Evolutionary conservation across 1,139 yeast species (phyloP), one percentile per base, ranked within the genome.

Genomic region (Saccharomyces hybrid): DNA sequence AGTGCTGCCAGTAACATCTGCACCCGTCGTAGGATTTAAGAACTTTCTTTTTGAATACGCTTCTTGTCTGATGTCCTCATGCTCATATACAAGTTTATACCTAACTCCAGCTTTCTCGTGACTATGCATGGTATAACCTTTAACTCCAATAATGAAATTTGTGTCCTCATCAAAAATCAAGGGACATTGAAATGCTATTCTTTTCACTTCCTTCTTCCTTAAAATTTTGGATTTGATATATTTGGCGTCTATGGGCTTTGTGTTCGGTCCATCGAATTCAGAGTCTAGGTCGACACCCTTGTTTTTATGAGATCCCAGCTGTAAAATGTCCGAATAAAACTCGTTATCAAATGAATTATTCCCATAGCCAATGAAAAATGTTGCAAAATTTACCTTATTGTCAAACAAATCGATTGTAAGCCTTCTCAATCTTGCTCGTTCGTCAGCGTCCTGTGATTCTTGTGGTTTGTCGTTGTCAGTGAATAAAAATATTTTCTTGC

Each of bases 121-220:
- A 14, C 77, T 73, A 59, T 78, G 80, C n/a, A 87, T 73, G 0
- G 85, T 72, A 63, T 83, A 87, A 0, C 96, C 97, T 61, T 80
- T 81, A 1, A 90, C 75, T 0, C 89, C 85, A 51, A 93, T 79
- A 0, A 77, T 76, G 14, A 89, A 59, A 32, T 61, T 54, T 2
- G 54, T 59, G 0, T 73, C 71, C 1, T 83, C 81, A 3, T 75
- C 72, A 4, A 83, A 65, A 5, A 76, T 74, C 47, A 84, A 58
- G 13, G 83, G 79, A 59, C 88, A 81, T 11, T 81, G 76, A 63
- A 87, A 86, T 48, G 78, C 79, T 2, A 84, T 77, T 51, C 96
- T 72, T 55, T 80, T 79, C 8, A 86, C 76, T 57, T 84, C 85
- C 57, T 80, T 84, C 38, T 82, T 74, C 50, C 85, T 70, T 47